phyloP scores from a whole-genome alignment of 495 filamentous ascomycete genomes.

The Chaetomium tenue region DNA sequence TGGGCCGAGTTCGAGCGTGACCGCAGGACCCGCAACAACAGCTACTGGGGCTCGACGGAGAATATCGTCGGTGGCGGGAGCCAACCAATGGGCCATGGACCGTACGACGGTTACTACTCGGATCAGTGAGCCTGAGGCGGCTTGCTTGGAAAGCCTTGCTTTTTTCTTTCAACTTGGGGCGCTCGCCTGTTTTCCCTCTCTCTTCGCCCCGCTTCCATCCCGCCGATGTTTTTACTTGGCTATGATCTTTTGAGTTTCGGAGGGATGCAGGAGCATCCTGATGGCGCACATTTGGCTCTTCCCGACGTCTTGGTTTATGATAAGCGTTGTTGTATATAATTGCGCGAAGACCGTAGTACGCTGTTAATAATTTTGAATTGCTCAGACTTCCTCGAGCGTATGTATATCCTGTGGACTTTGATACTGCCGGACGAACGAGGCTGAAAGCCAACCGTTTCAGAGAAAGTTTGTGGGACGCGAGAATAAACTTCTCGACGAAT shows the following conservation, averaged over 20 bases:
- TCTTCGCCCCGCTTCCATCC: not conserved
- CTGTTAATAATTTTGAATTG: conserved; percentile 14
- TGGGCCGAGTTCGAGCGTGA: conserved; percentile 92
- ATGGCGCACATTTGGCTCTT: conserved; percentile 23
- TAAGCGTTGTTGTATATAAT: conserved; percentile 19
- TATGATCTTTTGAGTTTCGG: conserved; percentile 17
- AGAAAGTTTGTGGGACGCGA: not conserved
- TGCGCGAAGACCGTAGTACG: not conserved
- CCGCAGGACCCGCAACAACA: conserved; percentile 39
- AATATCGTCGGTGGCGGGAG: conserved; percentile 43
- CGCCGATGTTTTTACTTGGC: conserved; percentile 10
- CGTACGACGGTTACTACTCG: conserved; percentile 53
- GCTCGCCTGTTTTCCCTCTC: not conserved
- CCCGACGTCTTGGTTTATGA: conserved; percentile 13
- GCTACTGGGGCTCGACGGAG: conserved; percentile 51
- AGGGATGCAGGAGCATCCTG: conserved; percentile 20
- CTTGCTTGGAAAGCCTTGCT: not conserved
- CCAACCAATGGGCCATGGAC: conserved; percentile 40
- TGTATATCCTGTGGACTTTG: not conserved
- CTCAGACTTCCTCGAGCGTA: not conserved
- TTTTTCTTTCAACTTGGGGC: not conserved
- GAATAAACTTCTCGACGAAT: no score
- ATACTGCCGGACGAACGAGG: not conserved
- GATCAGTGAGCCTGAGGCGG: conserved; percentile 39
- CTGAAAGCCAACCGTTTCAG: not conserved